Evolutionary conservation across 2,329 filamentous ascomycete genomes (phyloP).

Genomic region (Eutypella sp.): DNA sequence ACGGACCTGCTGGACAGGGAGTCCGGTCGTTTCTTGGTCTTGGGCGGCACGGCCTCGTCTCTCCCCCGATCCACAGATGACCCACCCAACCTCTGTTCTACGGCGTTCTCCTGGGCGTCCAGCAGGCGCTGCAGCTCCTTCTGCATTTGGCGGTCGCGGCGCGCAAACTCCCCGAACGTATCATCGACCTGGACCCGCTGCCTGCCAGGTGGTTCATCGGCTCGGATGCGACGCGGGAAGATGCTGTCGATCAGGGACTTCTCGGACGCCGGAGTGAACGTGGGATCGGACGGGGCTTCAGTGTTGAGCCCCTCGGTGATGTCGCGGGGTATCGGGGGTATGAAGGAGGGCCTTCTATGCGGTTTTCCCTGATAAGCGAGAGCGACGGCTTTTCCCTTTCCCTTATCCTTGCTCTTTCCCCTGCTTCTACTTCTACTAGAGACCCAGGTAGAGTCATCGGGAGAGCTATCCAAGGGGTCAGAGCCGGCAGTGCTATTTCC

Average conservation of each 20-base stretch:
- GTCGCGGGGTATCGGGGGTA: constrained; percentile 8
- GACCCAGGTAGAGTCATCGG: background rate
- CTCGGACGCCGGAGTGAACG: constrained; percentile 7
- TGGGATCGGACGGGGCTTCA: constrained; percentile 3
- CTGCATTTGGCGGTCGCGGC: constrained; percentile 49
- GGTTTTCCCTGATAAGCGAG: constrained; percentile 8
- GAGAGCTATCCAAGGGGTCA: background rate
- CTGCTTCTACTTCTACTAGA: too few relatives aligned
- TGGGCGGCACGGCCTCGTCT: background rate
- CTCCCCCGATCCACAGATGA: constrained; percentile 26
- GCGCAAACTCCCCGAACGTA: constrained; percentile 27
- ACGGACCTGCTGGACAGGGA: constrained; percentile 11
- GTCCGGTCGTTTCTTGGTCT: constrained; percentile 7
- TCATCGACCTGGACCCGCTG: constrained; percentile 19
- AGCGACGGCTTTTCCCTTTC: constrained; percentile 16
- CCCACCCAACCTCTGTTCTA: constrained; percentile 35
- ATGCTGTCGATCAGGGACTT: constrained; percentile 25
- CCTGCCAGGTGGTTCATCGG: constrained; percentile 9
- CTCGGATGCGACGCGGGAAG: constrained; percentile 13
- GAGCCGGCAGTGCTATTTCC: background rate
- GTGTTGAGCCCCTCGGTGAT: constrained; percentile 17
- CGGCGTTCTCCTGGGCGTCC: constrained; percentile 52
- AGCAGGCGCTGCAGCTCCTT: constrained; percentile 53
- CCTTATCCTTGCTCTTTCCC: too few relatives aligned
- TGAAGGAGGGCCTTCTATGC: constrained; percentile 5